Evolutionary conservation across 768 basidiomycete genomes (phyloP), one percentile per base, ranked within the genome.

Genomic region (Leccinellum albellum): DNA sequence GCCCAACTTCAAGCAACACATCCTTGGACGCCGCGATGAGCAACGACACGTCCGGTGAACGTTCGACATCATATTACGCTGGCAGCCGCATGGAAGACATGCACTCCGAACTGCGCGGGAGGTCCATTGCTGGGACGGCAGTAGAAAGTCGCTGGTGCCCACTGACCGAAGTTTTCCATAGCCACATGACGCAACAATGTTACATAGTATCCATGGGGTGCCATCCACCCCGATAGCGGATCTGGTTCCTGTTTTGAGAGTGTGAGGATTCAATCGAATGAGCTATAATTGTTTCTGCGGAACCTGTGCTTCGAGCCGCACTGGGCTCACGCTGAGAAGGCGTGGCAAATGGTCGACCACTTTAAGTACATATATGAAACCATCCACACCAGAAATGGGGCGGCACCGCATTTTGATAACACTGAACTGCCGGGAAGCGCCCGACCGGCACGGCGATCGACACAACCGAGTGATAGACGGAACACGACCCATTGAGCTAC

Each of bases 371-470:
- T 8, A 14, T 14, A 14, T 29, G 15, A 15, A n/a, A 26, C 5
- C 14, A 6, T 14, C 20, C 35, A 14, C 14, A 50, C 37, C 13
- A 48, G 51, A 58, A 37, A 46, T 40, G 29, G 7, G 53, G 23
- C 17, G 55, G 24, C 61, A 64, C 58, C 3, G 63, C 58, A 23
- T 52, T 33, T 45, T n/a, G 12, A 53, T 29, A 1, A 50, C 10
- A n/a, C 14, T 20, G 37, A 2, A 29, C n/a, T 21, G 7, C 59
- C 63, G 63, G 52, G 35, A 9, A 9, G 6, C 12, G 13, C 6
- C 46, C 24, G 3, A 50, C 58, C 47, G 62, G 58, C 12, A 53
- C 54, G 54, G 54, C 0, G 20, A 9, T 61, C 3, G 24, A 21
- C 21, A 6, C 23, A 50, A 31, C 63, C 62, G 63, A 23, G 21